These are phyloP conservation scores for Xerocomellus amylosporus DNA, from an alignment of 768 basidiomycete genomes.

Conservation along the genomic window DNA sequence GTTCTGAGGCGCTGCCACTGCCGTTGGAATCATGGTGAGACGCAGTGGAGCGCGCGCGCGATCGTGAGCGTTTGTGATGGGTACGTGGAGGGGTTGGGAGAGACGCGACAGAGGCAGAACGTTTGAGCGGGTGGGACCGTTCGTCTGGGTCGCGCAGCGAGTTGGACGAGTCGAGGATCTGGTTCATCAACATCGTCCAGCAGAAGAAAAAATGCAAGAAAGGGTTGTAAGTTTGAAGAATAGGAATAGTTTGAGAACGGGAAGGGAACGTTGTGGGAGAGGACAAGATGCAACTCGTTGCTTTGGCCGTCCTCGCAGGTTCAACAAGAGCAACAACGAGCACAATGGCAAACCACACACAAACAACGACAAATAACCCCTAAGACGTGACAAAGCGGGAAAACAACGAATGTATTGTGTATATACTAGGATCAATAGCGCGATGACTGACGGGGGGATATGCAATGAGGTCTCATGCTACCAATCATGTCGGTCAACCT, in stretches of 20 bases:
- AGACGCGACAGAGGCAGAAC: slow-evolving; percentile 61
- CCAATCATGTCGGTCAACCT: too few species aligned
- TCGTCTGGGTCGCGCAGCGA: slow-evolving; percentile 13
- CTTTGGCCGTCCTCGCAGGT: slow-evolving; percentile 8
- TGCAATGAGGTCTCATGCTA: too few species aligned
- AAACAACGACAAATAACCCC: slow-evolving; percentile 17
- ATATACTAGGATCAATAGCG: too few species aligned
- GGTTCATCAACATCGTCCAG: slow-evolving; percentile 31
- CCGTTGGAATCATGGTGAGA: slow-evolving; percentile 45
- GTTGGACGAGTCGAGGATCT: slow-evolving; percentile 35
- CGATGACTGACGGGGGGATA: too few species aligned
- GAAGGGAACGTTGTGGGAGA: slow-evolving; percentile 24
- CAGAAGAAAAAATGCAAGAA: neutral
- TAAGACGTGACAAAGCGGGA: neutral
- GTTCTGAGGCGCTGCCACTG: slow-evolving; percentile 37
- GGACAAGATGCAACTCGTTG: slow-evolving; percentile 11
- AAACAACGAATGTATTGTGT: too few species aligned
- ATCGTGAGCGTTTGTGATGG: slow-evolving; percentile 45
- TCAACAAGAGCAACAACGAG: slow-evolving; percentile 16
- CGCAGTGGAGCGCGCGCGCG: slow-evolving; percentile 42
- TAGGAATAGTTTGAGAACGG: neutral
- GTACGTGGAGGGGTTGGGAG: slow-evolving; percentile 68
- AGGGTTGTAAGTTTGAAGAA: neutral
- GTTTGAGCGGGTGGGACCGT: slow-evolving; percentile 45
- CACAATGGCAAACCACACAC: slow-evolving; percentile 17